These are phyloP conservation scores for Calonectria honghensis DNA, from an alignment of 2,329 filamentous ascomycete species.

Conservation along the genomic window DNA sequence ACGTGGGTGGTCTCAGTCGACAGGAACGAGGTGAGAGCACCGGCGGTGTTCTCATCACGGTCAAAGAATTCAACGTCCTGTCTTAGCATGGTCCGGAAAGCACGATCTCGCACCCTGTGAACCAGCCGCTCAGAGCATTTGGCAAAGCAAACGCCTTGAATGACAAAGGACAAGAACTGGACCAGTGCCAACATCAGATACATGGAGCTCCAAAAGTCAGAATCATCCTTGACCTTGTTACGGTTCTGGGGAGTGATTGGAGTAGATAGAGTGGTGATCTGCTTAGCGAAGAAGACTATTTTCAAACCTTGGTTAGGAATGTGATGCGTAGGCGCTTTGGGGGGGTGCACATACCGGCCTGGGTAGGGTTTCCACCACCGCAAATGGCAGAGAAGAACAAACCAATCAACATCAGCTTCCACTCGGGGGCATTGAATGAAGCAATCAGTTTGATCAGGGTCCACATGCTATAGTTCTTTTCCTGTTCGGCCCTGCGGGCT, in stretches of 20 bases:
- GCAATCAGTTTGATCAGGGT: constrained; percentile 86
- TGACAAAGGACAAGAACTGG: constrained; percentile 80
- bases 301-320: constrained; percentile 60
- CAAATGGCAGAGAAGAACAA: constrained; percentile 84
- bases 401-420: constrained; percentile 82
- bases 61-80: constrained; percentile 97
- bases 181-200: constrained; percentile 88
- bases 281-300: constrained; percentile 91
- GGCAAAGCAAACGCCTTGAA: constrained; percentile 85
- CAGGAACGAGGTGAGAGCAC: constrained; percentile 90
- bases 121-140: constrained; percentile 91
- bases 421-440: constrained; percentile 86
- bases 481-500: constrained; percentile 68
- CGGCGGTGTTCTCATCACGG: constrained; percentile 89
- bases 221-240: constrained; percentile 77
- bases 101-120: constrained; percentile 86
- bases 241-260: constrained; percentile 70
- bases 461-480: constrained; percentile 80
- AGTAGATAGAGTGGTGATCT: constrained; percentile 82
- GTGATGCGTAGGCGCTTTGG: background rate
- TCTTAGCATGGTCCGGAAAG: constrained; percentile 91
- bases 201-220: constrained; percentile 92
- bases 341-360: constrained; percentile 54
- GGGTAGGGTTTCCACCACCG: constrained; percentile 85
- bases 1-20: constrained; percentile 93